A percentile compares a stretch with the other conserved stretches of the same genome.
Evolutionary conservation across 768 basidiomycete genomes (phyloP).

Genomic region (Holtermanniella nyarrowii): DNA sequence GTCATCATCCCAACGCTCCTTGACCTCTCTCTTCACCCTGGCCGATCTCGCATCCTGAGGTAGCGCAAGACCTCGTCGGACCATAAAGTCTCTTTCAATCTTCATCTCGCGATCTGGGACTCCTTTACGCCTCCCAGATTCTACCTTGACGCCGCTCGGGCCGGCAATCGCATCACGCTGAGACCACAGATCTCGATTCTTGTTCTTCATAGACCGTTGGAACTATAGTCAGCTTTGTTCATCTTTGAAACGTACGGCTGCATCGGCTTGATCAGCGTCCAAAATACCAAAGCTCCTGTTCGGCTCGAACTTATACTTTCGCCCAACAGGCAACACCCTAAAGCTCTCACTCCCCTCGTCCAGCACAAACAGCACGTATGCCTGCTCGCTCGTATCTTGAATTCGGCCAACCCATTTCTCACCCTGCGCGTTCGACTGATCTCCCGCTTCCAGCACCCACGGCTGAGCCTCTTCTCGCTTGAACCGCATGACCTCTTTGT

Average conservation of each 20-base stretch:
- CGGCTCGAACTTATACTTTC: slow-evolving; percentile 31
- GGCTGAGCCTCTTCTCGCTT: slow-evolving; percentile 27
- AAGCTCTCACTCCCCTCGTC: slow-evolving; percentile 26
- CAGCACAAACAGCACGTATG: slow-evolving; percentile 27
- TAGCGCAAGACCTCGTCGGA: background rate
- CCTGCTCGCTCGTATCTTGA: slow-evolving; percentile 16
- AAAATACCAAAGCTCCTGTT: slow-evolving; percentile 29
- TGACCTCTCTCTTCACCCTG: slow-evolving; percentile 10
- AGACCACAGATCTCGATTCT: slow-evolving; percentile 30
- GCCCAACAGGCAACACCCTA: slow-evolving; percentile 24
- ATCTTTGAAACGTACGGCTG: slow-evolving; percentile 14
- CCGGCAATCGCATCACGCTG: slow-evolving; percentile 4
- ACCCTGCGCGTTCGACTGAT: slow-evolving; percentile 7
- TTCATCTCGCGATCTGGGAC: background rate
- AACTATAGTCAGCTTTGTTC: background rate
- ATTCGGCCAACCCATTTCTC: slow-evolving; percentile 36
- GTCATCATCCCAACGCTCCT: slow-evolving; percentile 33
- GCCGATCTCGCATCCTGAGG: too few species aligned
- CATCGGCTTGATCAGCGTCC: slow-evolving; percentile 27
- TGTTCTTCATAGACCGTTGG: slow-evolving; percentile 11
- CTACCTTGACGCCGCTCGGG: background rate
- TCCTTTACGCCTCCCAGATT: too few species aligned
- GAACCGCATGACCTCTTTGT: slow-evolving; percentile 26
- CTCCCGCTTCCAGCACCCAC: slow-evolving; percentile 25
- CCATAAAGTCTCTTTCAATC: background rate